Base-by-base conservation (phyloP, 768 basidiomycete species). In the Nidularia pulvinata region DNA sequence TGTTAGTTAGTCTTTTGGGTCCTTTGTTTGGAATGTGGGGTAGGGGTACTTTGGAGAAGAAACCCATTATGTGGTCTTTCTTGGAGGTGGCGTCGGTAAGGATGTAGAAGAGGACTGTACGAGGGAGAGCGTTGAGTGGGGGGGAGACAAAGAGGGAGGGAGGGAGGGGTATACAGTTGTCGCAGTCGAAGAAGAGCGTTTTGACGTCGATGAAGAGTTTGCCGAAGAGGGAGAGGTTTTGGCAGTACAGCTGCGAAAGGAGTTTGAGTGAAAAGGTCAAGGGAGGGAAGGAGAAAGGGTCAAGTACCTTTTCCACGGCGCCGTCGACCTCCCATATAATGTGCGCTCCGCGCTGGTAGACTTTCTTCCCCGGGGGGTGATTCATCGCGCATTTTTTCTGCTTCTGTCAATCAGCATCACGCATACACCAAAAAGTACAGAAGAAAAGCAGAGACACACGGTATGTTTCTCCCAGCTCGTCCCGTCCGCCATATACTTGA, bases 121-220 rank as follows among this genome's bases (percentile, higher is more conserved):
- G 25, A 30, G 25, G 25, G 25, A 30, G 25, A 30, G 25, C 25
- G 25, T 3, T 30, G 7, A 45, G 37, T 56, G 49, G 57, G 49
- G n/a, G 44, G 49, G 6, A 22, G 54, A 6, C 49, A n/a, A 3
- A 19, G 11, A 13, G 19, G 30, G 34, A 54, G 32, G 19, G 33
- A 51, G 4, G 3, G n/a, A 30, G 16, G 10, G 2, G 61, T 89
- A 56, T 58, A 91, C 93, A 92, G 61, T 89, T 91, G 59, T 93
- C 90, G 55, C 84, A 86, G 62, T 95, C 93, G 63, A 93, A 96
- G 70, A 92, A 95, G 13, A 95, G 72, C 9, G 95, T 96, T 72
- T 99, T 99, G 57, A 95, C 89, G 62, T 98, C 97, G 63, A 98
- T 98, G 68, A 99, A 98, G n/a, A 98, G 77, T 69, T 98, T 98